Base-by-base conservation (phyloP, 257 asterid species). In the Salvia rosmarinus region DNA sequence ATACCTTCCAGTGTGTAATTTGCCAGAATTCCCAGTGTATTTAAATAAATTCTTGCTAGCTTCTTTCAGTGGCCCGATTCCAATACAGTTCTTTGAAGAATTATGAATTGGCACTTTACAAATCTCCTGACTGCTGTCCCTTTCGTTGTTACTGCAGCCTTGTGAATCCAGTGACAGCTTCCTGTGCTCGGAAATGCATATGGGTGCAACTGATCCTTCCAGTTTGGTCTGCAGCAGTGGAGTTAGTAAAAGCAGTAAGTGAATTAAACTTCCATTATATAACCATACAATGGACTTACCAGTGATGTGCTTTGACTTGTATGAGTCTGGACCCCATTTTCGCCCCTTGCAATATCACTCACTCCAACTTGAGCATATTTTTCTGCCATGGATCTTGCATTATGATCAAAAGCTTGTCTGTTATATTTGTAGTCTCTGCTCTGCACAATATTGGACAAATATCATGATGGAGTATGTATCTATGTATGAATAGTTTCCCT, bases 381-480 rank as follows among this genome's bases (percentile, higher is more conserved):
- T 68, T 89, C 91, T 40, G 95, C 85, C 91, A 89, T 83, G 76
- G 93, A 86, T 80, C 90, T 83, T 58, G 97, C 97, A 72, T 85
- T 86, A 75, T 85, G 91, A 73, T 89, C 86, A 62, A 91, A 91
- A 73, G 88, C 86, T 75, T 85, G 91, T 71, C 90, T 85, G 73
- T 89, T 91, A 60, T 89, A 89, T 77, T 89, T 91, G 89, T 86
- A 89, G 76, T 91, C 97, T 79, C 73, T 85, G 82, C 96, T 91
- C 97, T 89, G 91, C 82, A 71, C 49, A 74, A 25, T 42, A 62
- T 60, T 61, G 50, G 70, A 72, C 28, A 71, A 28, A 64, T 55
- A 57, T 58, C 20, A 58, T 40, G 72, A 71, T 65, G 14, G 19
- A 55, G 63, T 72, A 50, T 34, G 20, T 14, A 49, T 44, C 40